Conservation (phyloP, 2,329 filamentous ascomycete genomes). For the Colletotrichum viniferum region DNA sequence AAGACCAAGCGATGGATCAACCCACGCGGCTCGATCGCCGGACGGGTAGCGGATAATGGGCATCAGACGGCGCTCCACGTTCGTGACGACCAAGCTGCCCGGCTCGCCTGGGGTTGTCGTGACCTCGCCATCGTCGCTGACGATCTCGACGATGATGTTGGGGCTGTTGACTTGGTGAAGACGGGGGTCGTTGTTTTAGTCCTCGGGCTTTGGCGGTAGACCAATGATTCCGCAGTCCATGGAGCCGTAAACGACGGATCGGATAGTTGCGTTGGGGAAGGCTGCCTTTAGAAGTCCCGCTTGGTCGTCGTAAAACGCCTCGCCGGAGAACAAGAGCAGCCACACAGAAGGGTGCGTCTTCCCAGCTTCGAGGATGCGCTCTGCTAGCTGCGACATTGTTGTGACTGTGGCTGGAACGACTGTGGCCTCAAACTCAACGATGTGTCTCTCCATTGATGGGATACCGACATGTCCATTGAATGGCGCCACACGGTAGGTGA, state of each 20-base stretch:
- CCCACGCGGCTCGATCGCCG: constrained; percentile 13
- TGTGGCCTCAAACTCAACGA: constrained; percentile 4
- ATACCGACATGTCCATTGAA: constrained; percentile 3
- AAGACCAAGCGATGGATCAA: constrained; percentile 2
- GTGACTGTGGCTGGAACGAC: constrained; percentile 10
- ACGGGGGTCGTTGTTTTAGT: not conserved
- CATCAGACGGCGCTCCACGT: constrained; percentile 14
- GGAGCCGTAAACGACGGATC: constrained; percentile 11
- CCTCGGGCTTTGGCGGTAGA: not conserved
- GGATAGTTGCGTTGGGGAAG: constrained; percentile 2
- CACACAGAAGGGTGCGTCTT: not conserved
- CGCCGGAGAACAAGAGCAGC: constrained; percentile 14
- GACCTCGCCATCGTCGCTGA: constrained; percentile 3
- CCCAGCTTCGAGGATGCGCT: not conserved
- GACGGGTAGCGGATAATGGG: constrained; percentile 16
- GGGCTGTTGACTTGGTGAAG: constrained; percentile 15
- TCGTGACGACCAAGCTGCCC: constrained; percentile 9
- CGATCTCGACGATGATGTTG: constrained; percentile 6
- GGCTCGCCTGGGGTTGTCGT: not conserved
- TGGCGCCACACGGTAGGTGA: not conserved
- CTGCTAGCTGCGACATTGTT: constrained; percentile 7
- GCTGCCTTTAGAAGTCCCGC: not conserved
- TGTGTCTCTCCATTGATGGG: constrained; percentile 12
- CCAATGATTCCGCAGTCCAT: constrained; percentile 17
- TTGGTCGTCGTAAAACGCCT: constrained; percentile 14